Conservation (phyloP, 176 grass and related monocot genomes). For the Themeda triandra region DNA sequence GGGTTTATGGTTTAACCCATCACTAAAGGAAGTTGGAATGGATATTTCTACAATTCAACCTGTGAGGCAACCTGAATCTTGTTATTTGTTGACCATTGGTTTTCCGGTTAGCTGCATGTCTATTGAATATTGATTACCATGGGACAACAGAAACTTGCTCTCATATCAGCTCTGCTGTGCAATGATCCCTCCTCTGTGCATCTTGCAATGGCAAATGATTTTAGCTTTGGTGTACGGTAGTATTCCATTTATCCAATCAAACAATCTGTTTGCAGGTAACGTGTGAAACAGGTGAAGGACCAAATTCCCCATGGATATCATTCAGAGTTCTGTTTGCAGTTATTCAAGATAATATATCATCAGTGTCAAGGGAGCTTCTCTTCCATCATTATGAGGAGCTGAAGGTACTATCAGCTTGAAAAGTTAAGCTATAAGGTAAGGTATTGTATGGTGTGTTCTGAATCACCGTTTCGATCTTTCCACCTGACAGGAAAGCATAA, state of each 20-base stretch:
- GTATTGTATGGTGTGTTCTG: background rate
- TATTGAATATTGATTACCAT: background rate
- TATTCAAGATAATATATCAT: conserved; percentile 55
- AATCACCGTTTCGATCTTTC: conserved; percentile 10
- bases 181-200: background rate
- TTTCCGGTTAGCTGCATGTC: conserved; percentile 8
- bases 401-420: conserved; percentile 44
- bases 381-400: conserved; percentile 72
- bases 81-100: background rate
- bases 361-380: conserved; percentile 62
- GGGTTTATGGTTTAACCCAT: conserved; percentile 48
- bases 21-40: conserved; percentile 38
- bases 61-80: conserved; percentile 50
- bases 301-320: conserved; percentile 69
- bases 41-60: conserved; percentile 51
- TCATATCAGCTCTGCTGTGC: background rate
- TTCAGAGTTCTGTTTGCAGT: conserved; percentile 55
- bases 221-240: conserved; percentile 15
- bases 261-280: conserved; percentile 42
- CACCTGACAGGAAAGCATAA: conserved; percentile 54
- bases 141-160: conserved; percentile 13
- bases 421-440: background rate
- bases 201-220: conserved; percentile 1
- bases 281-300: conserved; percentile 35
- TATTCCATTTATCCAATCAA: conserved; percentile 30